A percentile compares a stretch with the other conserved stretches of the same genome.
Conservation (phyloP, 176 grass and related monocot genomes). For the Musa beccarii region DNA sequence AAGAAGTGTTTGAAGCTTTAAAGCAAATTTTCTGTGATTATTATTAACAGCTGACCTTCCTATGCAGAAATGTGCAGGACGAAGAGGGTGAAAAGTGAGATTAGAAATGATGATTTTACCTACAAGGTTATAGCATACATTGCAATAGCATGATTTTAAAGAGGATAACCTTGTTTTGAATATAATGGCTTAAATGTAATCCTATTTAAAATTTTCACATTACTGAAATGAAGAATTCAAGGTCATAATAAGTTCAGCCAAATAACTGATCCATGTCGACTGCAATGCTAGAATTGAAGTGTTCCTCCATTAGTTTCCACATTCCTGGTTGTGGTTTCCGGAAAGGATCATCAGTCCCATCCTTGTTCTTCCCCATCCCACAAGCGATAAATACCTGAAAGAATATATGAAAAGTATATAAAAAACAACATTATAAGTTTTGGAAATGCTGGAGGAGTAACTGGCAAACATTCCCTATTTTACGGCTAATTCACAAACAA, state of each 20-base stretch:
- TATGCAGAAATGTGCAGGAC: no score
- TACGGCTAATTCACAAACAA: neutral
- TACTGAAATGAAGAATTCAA: neutral
- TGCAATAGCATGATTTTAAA: no score
- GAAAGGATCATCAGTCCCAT: slow-evolving; percentile 43
- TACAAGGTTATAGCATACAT: no score
- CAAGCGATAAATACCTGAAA: slow-evolving; percentile 86
- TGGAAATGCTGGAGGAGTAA: slow-evolving; percentile 17
- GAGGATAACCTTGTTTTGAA: neutral
- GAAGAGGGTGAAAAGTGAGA: no score
- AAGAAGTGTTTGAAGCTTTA: neutral
- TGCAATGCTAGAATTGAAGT: slow-evolving; percentile 71
- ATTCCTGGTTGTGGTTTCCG: slow-evolving; percentile 79
- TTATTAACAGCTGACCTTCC: no score
- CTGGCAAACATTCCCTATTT: neutral
- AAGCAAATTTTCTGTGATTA: no score
- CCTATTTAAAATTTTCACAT: neutral
- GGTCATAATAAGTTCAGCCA: slow-evolving; percentile 5
- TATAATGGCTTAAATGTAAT: neutral
- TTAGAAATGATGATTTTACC: no score
- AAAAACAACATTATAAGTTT: slow-evolving; percentile 1
- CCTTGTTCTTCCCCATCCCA: slow-evolving; percentile 53
- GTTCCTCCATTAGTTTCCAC: slow-evolving; percentile 68
- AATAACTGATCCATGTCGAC: slow-evolving; percentile 71
- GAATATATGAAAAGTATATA: neutral